These are phyloP conservation scores for Acanthamoeba rhysodes DNA, from an alignment of 208 protist genomes.

Conservation along the genomic window DNA sequence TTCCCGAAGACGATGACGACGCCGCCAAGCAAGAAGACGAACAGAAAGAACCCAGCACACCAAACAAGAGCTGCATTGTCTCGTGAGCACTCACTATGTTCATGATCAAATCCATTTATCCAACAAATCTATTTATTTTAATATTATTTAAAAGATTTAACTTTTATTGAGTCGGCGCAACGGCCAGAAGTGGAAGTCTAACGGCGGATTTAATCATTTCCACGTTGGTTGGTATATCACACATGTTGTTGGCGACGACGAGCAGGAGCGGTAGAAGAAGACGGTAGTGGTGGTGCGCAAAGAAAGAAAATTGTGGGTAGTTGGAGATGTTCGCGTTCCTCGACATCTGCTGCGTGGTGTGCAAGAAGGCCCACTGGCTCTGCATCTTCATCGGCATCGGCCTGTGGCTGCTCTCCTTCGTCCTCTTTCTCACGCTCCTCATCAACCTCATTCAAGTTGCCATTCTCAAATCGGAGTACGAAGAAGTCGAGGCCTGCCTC, in stretches of 20 bases:
- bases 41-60: neutral
- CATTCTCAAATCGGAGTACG: neutral
- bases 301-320: too few species aligned
- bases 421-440: constrained; percentile 26
- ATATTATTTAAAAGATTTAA: too few species aligned
- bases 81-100: neutral
- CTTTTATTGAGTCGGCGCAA: too few species aligned
- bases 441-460: constrained; percentile 45
- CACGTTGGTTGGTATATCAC: too few species aligned
- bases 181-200: too few species aligned
- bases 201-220: too few species aligned
- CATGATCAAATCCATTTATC: neutral
- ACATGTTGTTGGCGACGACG: too few species aligned
- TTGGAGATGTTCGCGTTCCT: neutral
- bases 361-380: neutral
- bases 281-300: too few species aligned
- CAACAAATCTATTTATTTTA: too few species aligned
- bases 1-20: too few species aligned
- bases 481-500: constrained; percentile 17
- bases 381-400: constrained; percentile 9
- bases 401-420: constrained; percentile 35
- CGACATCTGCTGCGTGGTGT: neutral
- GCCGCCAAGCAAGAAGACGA: too few species aligned
- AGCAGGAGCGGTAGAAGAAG: too few species aligned
- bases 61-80: neutral